Base-by-base conservation (phyloP, 192 early-diverging fungal genomes). In the Entomortierella parvispora region DNA sequence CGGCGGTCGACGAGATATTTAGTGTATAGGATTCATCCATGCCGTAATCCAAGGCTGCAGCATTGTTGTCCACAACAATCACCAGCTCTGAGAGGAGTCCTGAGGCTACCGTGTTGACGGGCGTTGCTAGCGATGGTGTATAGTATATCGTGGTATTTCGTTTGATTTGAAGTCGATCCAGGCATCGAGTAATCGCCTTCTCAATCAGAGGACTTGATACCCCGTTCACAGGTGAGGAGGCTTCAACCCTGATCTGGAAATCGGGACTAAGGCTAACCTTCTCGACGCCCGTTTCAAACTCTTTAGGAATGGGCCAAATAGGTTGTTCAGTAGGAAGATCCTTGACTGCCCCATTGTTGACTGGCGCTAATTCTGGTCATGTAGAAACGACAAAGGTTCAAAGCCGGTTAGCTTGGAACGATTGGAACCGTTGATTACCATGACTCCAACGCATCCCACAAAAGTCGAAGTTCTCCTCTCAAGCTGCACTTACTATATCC, bases 321-420 rank as follows among this genome's bases (percentile, higher is more conserved):
- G 74, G 66, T 32, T 77, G 74, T 25, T 77, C 66, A 14, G 56
- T 53, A 22, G 74, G 74, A 5, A 77, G 40, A 15, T 17, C 55
- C 34, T 77, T 77, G 14, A 68, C 65, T 4, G 65, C 64, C 17
- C 45, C 53, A 22, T 77, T 77, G 3, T 44, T 7, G 2, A 77
- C 32, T 3, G 74, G 74, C 11, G 62, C 53, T 26, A 68, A 3
- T 4, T 25, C 74, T 77, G 31, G 20, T 14, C 37, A 32, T 17
- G 32, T 18, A 17, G 2, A 34, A 54, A 53, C 1, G n/a, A 46
- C 56, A 59, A 57, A 57, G 11, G 48, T 12, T n/a, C 20, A 50
- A 31, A 31, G 28, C 17, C 18, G 12, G n/a, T 49, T 31, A 2
- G 18, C 42, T 14, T 40, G 2, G 34, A 25, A 22, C 31, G 9